Conservation (phyloP, 2,329 filamentous ascomycete species). For the Ophiostoma sp. region DNA sequence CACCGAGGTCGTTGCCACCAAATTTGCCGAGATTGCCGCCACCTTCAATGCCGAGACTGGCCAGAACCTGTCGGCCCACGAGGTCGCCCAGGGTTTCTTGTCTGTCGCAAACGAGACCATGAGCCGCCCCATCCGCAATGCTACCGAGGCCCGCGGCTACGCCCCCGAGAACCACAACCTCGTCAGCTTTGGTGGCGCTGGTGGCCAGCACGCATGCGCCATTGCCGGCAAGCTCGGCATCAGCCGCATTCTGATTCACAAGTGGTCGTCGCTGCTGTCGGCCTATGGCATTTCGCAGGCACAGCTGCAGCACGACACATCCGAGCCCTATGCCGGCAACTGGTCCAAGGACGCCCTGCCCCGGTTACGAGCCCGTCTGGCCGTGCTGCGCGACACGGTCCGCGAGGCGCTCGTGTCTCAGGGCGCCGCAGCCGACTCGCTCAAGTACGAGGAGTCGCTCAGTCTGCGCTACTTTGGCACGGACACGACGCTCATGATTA, state of each 20-base stretch:
- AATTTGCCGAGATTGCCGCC: constrained; percentile 84
- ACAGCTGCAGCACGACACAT: constrained; percentile 15
- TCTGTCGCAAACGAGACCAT: constrained; percentile 67
- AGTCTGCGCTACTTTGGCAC: constrained; percentile 91
- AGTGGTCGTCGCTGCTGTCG: constrained; percentile 81
- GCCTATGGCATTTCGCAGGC: constrained; percentile 90
- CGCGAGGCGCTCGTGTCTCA: constrained; percentile 48
- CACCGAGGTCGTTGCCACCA: constrained; percentile 58
- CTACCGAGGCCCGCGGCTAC: constrained; percentile 90
- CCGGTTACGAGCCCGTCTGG: neutral
- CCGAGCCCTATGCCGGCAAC: constrained; percentile 12
- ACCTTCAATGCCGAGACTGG: constrained; percentile 64
- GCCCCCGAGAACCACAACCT: constrained; percentile 82
- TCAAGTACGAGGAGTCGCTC: constrained; percentile 38
- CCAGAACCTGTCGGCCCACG: constrained; percentile 48
- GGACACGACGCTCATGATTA: constrained; percentile 83
- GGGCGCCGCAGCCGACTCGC: neutral
- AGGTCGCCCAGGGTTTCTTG: constrained; percentile 58
- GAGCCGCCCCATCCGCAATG: constrained; percentile 74
- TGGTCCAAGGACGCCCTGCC: constrained; percentile 13
- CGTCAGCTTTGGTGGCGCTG: constrained; percentile 86
- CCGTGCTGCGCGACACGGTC: constrained; percentile 70
- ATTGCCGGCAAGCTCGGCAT: constrained; percentile 82
- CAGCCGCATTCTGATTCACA: constrained; percentile 74
- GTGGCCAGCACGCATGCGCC: constrained; percentile 82